Evolutionary conservation across 768 basidiomycete species (phyloP), one percentile per base, ranked within the genome.

Genomic region (Suillus cothurnatus): DNA sequence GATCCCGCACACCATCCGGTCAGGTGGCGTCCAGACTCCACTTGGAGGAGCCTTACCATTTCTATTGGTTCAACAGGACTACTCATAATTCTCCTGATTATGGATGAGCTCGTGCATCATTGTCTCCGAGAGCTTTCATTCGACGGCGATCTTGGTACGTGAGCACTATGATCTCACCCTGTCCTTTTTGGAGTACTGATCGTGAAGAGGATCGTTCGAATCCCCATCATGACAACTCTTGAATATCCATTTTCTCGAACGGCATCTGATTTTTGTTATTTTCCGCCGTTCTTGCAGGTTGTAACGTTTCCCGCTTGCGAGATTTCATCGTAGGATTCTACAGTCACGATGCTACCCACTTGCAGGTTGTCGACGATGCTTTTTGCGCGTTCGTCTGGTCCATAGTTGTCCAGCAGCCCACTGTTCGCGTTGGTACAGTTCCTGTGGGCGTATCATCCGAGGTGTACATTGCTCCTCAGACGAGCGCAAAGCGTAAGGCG

Each of bases 131-230:
- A 97, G 75, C 82, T 97, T 36, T 87, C 95, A 6, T 95, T 95
- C 76, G 94, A 95, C 71, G 94, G 94, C 6, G 93, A 95, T 74
- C 81, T 93, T 50, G 94, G 94, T 95, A 76, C 81, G 90, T 85
- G 14, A 32, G 31, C 39, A 15, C 56, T 31, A 31, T 21, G 14
- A 39, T 64, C 52, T 45, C 28, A 8, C 31, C 26, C 36, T 26
- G 2, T 36, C n/a, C 6, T 31, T 47, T 41, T 26, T 31, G 63
- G 39, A 21, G 9, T 28, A 14, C 26, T 28, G 11, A 36, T 60
- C 47, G 53, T 34, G 55, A 65, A 61, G 66, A 62, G 63, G 69
- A 70, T 79, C 71, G 84, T 84, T 85, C 82, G 82, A 84, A 80
- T 70, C 82, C 81, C 78, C 64, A 62, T 63, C 28, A 43, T 66